A percentile compares a stretch with the other conserved stretches of the same genome.
phyloP scores from a whole-genome alignment of 345 rosid genomes.

The Pseudoturritis turrita region DNA sequence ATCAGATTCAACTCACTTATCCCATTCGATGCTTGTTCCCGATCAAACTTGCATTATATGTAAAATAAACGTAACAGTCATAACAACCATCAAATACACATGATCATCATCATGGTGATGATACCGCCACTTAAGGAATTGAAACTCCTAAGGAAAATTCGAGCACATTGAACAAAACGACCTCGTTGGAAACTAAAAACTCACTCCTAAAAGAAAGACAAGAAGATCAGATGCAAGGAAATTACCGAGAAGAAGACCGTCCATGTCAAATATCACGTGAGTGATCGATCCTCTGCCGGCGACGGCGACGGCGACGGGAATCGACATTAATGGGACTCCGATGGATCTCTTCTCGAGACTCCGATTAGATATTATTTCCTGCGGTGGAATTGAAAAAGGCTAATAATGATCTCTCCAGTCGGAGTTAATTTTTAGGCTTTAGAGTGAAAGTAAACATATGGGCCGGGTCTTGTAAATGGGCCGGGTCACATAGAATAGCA shows the following conservation, averaged over 20 bases:
- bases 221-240: not conserved
- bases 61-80: no score
- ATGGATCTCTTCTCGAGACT: not conserved
- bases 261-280: constrained; percentile 96
- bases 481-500: not conserved
- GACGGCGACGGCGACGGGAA: not conserved
- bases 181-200: not conserved
- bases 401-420: no score
- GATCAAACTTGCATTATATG: no score
- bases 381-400: no score
- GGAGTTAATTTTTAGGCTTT: no score
- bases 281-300: constrained; percentile 45
- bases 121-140: not conserved
- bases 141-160: not conserved
- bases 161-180: not conserved
- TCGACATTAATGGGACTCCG: constrained; percentile 12
- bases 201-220: not conserved
- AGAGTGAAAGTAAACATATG: no score
- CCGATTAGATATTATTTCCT: no score
- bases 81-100: not conserved
- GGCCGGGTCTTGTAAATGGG: not conserved
- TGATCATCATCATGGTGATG: not conserved
- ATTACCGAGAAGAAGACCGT: constrained; percentile 88
- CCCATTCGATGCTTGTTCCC: no score
- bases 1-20: no score